Base-by-base conservation (phyloP, 768 basidiomycete genomes). In the Phanerochaete carnosa region DNA sequence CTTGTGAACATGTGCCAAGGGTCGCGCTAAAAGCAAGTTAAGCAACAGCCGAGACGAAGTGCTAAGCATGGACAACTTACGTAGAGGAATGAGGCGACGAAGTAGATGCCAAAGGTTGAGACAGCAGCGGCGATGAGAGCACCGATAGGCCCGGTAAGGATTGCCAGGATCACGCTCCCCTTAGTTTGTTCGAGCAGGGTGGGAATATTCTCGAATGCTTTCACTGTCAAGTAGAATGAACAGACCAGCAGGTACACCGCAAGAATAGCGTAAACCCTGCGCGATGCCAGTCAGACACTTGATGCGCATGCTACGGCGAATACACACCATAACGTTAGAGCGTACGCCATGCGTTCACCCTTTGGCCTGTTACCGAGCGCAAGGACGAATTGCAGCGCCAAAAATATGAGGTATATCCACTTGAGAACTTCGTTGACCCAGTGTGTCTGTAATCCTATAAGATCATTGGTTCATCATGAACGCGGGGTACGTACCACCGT, bases 1-100 rank as follows among this genome's bases (percentile, higher is more conserved):
- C 92, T 94, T 26, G 92, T 92, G 75, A 95, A 88, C 87, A 98
- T 90, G 75, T 98, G 95, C 95, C 95, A 98, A 4, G 95, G 95
- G 74, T 98, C 95, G 63, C 92, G 87, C 90, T 94, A 62, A 2
- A 30, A 61, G 15, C 52, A 54, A 46, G 3, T 56, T 33, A 26
- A 32, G 3, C 29, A 13, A 13, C 49, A 28, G 19, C 28, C 46
- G 37, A 19, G 28, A 47, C 22, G 13, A 26, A 47, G 43, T 22
- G 15, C 43, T 4, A 9, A 45, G 22, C 12, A 26, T 26, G 13
- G 19, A 15, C 0, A 29, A 79, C 91, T 77, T 63, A 93, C 91
- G 67, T 92, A 95, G 68, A 94, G 85, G 74, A 94, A 82, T 0
- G 92, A 95, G 2, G 93, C 84, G 25, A 88, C 69, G 65, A 94